Percentiles rank a stretch among this genome's conserved stretches.
These are phyloP conservation scores for Silene conica DNA, from an alignment of 148 eudicot genomes.

Conservation along the genomic window DNA sequence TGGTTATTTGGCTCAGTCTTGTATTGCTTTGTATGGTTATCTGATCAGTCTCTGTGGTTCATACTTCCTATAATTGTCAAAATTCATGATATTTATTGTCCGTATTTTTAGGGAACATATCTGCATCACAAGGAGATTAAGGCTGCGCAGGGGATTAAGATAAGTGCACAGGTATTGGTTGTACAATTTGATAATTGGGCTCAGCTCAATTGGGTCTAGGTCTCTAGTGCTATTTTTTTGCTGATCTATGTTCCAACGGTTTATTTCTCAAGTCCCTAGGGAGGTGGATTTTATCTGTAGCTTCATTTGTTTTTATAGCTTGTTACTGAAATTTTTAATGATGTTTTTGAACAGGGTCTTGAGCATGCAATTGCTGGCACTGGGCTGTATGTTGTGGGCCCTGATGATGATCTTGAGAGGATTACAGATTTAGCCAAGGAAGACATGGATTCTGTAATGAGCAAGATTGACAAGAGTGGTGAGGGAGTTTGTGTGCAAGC, in stretches of 20 bases:
- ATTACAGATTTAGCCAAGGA: slow-evolving; percentile 68
- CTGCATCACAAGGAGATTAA: slow-evolving; percentile 85
- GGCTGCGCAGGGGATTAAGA: slow-evolving; percentile 98
- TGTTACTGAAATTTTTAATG: background rate
- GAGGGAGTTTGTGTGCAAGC: slow-evolving; percentile 97
- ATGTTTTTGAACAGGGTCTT: slow-evolving; percentile 51
- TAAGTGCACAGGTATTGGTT: slow-evolving; percentile 75
- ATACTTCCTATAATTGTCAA: background rate
- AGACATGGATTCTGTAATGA: slow-evolving; percentile 78
- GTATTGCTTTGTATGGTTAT: too few species aligned
- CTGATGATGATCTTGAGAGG: slow-evolving; percentile 73
- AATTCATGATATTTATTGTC: slow-evolving; percentile 3
- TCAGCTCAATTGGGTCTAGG: too few species aligned
- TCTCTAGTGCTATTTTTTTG: too few species aligned
- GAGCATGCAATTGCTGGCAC: slow-evolving; percentile 98
- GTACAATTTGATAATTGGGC: background rate
- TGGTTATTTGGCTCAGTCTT: too few species aligned
- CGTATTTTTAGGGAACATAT: slow-evolving; percentile 62
- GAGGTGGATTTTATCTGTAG: too few species aligned
- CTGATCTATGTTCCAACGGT: too few species aligned
- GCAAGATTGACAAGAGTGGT: slow-evolving; percentile 80
- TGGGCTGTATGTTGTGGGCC: slow-evolving; percentile 72
- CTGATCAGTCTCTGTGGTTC: too few species aligned
- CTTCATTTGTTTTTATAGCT: too few species aligned
- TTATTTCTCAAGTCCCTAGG: too few species aligned